phyloP scores from a whole-genome alignment of 306 rosid species.

The Rubus idaeus region DNA sequence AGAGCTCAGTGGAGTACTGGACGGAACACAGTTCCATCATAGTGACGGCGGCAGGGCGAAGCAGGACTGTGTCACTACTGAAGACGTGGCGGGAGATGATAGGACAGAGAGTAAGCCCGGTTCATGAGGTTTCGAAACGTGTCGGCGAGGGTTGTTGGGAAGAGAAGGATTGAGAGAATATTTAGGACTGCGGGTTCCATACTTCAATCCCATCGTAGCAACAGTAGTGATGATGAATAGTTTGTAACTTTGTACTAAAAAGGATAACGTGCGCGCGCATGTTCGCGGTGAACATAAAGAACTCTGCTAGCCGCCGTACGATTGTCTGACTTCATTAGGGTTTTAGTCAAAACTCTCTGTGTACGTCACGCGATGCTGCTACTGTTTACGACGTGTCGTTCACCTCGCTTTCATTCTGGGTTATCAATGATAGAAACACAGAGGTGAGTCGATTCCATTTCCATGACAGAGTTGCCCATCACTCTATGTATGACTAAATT shows the following conservation, averaged over 20 bases:
- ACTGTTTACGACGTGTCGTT: neutral
- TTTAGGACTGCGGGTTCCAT: slow-evolving; percentile 7
- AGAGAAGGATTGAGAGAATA: slow-evolving; percentile 16
- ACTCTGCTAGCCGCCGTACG: neutral
- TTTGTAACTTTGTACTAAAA: neutral
- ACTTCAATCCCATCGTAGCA: neutral
- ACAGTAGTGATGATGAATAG: neutral
- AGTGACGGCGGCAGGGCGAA: slow-evolving; percentile 1
- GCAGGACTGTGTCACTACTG: neutral
- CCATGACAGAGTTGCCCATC: neutral
- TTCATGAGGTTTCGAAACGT: slow-evolving; percentile 33
- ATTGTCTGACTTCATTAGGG: neutral
- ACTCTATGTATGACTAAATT: neutral
- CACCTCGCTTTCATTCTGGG: neutral
- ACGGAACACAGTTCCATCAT: neutral
- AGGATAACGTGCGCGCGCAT: neutral
- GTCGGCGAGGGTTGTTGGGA: slow-evolving; percentile 26
- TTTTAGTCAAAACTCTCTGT: neutral
- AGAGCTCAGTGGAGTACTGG: neutral
- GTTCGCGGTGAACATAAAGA: slow-evolving; percentile 10
- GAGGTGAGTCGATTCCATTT: neutral
- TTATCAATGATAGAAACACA: neutral
- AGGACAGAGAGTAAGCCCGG: neutral
- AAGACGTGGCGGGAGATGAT: slow-evolving; percentile 28
- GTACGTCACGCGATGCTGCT: slow-evolving; percentile 5